Evolutionary conservation across 1,284 basidiomycete species (phyloP), one percentile per base, ranked within the genome.

Genomic region (Moesziomyces parantarcticus): DNA sequence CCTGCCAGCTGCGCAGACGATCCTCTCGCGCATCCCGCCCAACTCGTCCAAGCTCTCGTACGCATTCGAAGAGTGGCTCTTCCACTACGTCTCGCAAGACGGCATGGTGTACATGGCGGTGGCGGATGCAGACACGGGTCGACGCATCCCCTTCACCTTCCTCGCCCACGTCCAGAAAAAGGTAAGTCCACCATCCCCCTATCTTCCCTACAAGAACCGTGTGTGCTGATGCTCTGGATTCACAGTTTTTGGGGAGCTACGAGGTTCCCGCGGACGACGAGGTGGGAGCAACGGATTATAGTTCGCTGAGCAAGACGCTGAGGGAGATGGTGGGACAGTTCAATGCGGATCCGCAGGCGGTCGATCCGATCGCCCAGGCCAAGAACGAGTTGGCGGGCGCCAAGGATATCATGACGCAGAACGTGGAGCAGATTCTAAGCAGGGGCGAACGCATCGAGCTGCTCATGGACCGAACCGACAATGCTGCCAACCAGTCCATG

Each of bases 401-500:
- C 49, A 97, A 97, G 85, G 92, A 96, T 78, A 94, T 97, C 85
- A 97, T 97, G 94, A 94, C 97, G 11, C 67, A 84, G 47, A 84
- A 84, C 42, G 76, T 84, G 1, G 83, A 83, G 50, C 92, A 94
- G 85, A 97, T 99, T 76, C 88, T 99, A 41, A 91, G 89, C 59
- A 88, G 97, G 42, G 97, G 96, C 9, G 97, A 99, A 84, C 88
- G 96, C 58, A 94, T 99, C 78, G 96, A 98, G 83, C 87, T 98
- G 21, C 88, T 99, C 43, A 92, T 99, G 45, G 94, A 98, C 87
- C 95, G 98, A 88, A 99, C 96, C 32, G 95, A 98, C 83, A 92
- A 89, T 61, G 93, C 98, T 88, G 92, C 93, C 3, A 91, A 90
- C 26, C 95, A 99, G 85, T 94, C 95, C 8, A 92, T 93, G n/a